These are phyloP conservation scores for Tulasnella sp. DNA, from an alignment of 768 basidiomycete genomes.

Conservation along the genomic window DNA sequence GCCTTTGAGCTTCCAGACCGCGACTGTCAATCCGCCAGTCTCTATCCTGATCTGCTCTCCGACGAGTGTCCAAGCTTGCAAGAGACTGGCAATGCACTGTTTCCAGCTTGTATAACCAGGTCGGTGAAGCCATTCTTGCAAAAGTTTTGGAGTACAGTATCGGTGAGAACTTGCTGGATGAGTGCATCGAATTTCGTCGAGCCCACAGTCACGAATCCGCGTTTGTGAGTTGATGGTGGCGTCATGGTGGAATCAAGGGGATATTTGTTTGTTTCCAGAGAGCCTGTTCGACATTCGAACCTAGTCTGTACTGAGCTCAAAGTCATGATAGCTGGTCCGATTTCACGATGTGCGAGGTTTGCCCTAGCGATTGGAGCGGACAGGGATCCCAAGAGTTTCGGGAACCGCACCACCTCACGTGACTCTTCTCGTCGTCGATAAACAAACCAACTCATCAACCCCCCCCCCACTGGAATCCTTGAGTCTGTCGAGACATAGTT, in stretches of 20 bases:
- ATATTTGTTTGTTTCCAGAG: not conserved
- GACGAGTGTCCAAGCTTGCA: conserved; percentile 43
- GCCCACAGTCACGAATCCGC: conserved; percentile 81
- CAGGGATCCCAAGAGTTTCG: not conserved
- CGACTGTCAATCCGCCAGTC: conserved; percentile 55
- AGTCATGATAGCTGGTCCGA: not conserved
- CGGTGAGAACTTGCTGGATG: conserved; percentile 61
- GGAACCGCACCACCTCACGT: not conserved
- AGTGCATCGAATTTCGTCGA: conserved; percentile 85
- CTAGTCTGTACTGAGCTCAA: not conserved
- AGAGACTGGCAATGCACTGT: conserved; percentile 55
- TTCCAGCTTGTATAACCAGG: conserved; percentile 79
- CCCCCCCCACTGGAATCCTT: too few species aligned
- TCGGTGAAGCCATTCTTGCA: conserved; percentile 57
- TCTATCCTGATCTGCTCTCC: conserved; percentile 17
- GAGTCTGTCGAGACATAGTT: too few species aligned
- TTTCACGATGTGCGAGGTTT: not conserved
- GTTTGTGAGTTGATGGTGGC: conserved; percentile 38
- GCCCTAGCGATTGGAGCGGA: not conserved
- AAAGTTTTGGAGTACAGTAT: conserved; percentile 61
- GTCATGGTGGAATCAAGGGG: not conserved
- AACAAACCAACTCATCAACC: too few species aligned
- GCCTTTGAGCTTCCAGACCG: conserved; percentile 74
- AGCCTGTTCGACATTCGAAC: not conserved
- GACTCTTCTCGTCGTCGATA: too few species aligned